Base-by-base conservation (phyloP, 495 filamentous ascomycete species). In the Penicillium atrosanguineum region DNA sequence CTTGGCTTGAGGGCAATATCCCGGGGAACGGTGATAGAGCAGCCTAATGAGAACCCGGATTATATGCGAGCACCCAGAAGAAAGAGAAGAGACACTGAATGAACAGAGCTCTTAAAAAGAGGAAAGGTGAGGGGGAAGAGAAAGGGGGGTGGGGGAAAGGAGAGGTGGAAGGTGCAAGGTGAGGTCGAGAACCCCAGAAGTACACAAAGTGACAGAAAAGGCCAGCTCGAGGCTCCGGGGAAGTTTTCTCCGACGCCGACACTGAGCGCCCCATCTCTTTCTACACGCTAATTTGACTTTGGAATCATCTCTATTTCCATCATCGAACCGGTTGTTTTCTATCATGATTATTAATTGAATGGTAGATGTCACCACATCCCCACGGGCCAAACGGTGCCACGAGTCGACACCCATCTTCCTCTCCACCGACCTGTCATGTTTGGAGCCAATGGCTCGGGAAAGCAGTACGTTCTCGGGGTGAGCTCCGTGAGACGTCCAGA, bases 181-280 rank as follows among this genome's bases (percentile, higher is more conserved):
- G 61, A 68, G 54, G 61, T 64, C 59, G 59, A 66, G 66, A 69
- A 52, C 60, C 63, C 63, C 65, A 63, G 64, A 68, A 66, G 59
- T 61, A 66, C 63, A 66, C 62, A 65, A 64, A 54, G 58, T 55
- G 40, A 54, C 49, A 42, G 60, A 63, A 61, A 61, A 68, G 63
- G 65, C 60, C 65, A 68, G 60, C 55, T 63, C 62, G 62, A 64
- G 57, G 50, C 54, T 66, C 64, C 61, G 64, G 64, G 64, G 61
- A 43, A 46, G 57, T 60, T 67, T 67, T 67, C 61, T 65, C 64
- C 64, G 64, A 53, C 48, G 18, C 61, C 64, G 58, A 58, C 20
- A 26, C 19, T 40, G 28, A 36, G n/a, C 50, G 43, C 42, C 19
- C 29, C 50, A 16, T 44, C 39, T 16, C 25, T 12, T 14, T 9